These are phyloP conservation scores for Botryobasidium botryosum DNA, from an alignment of 768 basidiomycete species.

Conservation along the genomic window DNA sequence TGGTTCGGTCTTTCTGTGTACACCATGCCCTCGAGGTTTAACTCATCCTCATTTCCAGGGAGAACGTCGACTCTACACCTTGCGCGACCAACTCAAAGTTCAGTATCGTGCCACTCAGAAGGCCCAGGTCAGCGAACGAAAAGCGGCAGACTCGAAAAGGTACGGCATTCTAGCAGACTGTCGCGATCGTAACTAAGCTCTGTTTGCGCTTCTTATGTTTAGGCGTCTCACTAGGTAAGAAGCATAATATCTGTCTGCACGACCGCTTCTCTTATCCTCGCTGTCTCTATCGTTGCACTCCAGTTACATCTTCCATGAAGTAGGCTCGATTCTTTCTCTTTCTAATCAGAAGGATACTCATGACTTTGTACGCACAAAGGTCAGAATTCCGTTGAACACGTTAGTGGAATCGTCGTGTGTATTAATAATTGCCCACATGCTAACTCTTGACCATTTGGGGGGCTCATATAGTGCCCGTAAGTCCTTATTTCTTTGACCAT, in stretches of 20 bases:
- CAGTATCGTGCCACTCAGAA: conserved; percentile 41
- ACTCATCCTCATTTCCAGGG: conserved; percentile 23
- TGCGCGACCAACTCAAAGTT: conserved; percentile 59
- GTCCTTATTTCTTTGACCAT: background rate
- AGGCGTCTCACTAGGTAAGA: conserved; percentile 16
- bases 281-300: too few relatives aligned
- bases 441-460: too few relatives aligned
- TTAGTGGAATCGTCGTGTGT: too few relatives aligned
- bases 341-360: too few relatives aligned
- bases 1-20: too few relatives aligned
- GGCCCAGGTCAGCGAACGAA: conserved; percentile 60
- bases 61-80: conserved; percentile 48
- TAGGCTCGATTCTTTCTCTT: too few relatives aligned
- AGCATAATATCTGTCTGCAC: too few relatives aligned
- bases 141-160: conserved; percentile 25
- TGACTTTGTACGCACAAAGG: too few relatives aligned
- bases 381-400: conserved; percentile 36
- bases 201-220: conserved; percentile 18
- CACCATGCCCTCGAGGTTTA: too few relatives aligned
- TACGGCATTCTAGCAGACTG: background rate
- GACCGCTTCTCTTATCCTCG: too few relatives aligned
- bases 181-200: conserved; percentile 14
- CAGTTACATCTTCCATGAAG: conserved; percentile 36
- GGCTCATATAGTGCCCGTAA: too few relatives aligned
- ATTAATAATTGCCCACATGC: too few relatives aligned